phyloP scores from a whole-genome alignment of 2,329 filamentous ascomycete genomes.

The Lachnellula subtilissima region DNA sequence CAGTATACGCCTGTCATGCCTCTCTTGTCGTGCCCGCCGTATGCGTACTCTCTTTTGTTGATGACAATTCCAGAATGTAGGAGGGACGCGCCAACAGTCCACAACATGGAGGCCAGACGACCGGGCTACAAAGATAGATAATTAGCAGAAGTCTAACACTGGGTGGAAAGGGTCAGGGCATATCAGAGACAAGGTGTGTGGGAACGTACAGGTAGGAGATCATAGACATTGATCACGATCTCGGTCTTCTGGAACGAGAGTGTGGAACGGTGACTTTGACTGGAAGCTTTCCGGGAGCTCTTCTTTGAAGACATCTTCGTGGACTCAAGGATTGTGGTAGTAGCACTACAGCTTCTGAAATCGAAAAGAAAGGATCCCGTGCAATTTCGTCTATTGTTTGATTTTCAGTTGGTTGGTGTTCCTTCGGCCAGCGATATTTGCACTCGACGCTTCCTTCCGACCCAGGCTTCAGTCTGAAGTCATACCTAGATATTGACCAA shows the following conservation, averaged over 20 bases:
- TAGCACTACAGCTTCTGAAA: neutral
- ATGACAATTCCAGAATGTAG: constrained; percentile 82
- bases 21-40: constrained; percentile 70
- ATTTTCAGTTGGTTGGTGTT: neutral
- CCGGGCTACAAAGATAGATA: constrained; percentile 50
- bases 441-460: too few relatives aligned
- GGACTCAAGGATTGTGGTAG: neutral
- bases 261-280: constrained; percentile 53
- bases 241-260: constrained; percentile 68
- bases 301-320: constrained; percentile 27
- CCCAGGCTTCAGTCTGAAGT: too few relatives aligned
- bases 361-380: neutral
- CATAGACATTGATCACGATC: constrained; percentile 72
- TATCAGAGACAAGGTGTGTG: neutral
- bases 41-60: constrained; percentile 76
- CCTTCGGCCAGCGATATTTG: too few relatives aligned
- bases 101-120: constrained; percentile 68
- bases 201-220: constrained; percentile 60
- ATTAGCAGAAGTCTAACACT: constrained; percentile 2
- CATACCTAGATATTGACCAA: too few relatives aligned
- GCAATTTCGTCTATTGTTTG: neutral
- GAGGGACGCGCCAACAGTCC: constrained; percentile 71
- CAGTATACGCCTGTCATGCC: constrained; percentile 76
- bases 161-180: neutral
- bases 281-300: constrained; percentile 21